These are phyloP conservation scores for Metarhizium robertsii DNA, from an alignment of 2,329 filamentous ascomycete genomes.

Conservation along the genomic window DNA sequence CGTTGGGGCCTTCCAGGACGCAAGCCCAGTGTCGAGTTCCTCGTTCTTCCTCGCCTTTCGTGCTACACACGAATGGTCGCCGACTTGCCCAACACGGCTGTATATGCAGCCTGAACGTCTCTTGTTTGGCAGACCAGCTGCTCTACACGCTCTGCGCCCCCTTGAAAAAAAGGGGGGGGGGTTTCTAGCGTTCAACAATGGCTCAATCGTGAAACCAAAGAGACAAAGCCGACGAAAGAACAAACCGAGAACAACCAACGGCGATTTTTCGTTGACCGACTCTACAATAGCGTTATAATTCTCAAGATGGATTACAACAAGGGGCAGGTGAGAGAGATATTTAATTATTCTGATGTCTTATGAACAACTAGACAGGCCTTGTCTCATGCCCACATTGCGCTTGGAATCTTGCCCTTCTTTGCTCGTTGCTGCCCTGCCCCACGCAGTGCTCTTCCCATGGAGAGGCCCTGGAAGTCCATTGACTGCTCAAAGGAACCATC, in stretches of 20 bases:
- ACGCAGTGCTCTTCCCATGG: slow-evolving; percentile 7
- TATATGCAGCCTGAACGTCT: neutral
- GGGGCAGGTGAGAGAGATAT: neutral
- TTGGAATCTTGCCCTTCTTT: slow-evolving; percentile 1
- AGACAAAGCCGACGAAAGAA: no score
- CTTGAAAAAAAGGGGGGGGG: neutral
- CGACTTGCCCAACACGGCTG: neutral
- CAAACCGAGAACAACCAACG: no score
- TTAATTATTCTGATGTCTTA: neutral
- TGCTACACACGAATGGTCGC: neutral
- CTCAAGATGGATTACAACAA: no score
- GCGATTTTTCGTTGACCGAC: no score
- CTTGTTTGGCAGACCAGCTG: neutral
- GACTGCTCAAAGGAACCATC: slow-evolving; percentile 17
- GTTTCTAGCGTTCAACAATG: no score
- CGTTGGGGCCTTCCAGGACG: neutral
- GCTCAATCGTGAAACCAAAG: no score
- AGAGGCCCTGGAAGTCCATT: slow-evolving; percentile 17
- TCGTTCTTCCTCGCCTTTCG: neutral
- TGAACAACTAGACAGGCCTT: neutral
- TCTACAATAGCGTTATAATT: no score
- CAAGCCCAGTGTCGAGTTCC: neutral
- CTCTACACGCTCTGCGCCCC: no score
- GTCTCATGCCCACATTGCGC: slow-evolving; percentile 2
- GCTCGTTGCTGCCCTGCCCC: slow-evolving; percentile 4